Base-by-base conservation (phyloP, 2,329 filamentous ascomycete genomes). In the Chaetomiaceae sp. region DNA sequence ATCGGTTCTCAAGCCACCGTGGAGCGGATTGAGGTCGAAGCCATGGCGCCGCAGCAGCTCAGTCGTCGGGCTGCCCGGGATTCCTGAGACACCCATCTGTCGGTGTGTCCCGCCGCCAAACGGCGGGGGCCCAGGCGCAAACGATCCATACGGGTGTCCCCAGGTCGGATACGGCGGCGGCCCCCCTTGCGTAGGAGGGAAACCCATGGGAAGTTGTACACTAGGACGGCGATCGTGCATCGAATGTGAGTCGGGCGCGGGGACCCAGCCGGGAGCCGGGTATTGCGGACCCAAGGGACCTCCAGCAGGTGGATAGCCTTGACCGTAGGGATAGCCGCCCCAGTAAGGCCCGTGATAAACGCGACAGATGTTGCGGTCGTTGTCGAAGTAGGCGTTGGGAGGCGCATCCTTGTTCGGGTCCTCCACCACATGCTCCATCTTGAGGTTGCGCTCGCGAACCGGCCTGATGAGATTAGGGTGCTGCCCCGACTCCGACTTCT, bases 321-420 rank as follows among this genome's bases (percentile, higher is more conserved):
- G 59, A 1, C 67, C 67, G 19, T 67, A 63, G 19, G 72, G 69
- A 51, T 76, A 76, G 4, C 76, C n/a, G n/a, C n/a, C 76, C 56
- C 78, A 81, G 1, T 67, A 64, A 3, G 72, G 70, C 0, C 77
- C 78, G 51, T 81, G 73, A 51, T 81, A 81, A 20, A 81, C 71
- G 12, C 76, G 73, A 40, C 78, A 66, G 17, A 77, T 61, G 26
- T 75, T 72, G 51, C 71, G 68, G 37, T 68, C 65, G n/a, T 65
- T 58, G 54, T 82, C 77, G 55, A 73, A 75, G 56, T 76, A 82
- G 34, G 78, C 75, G 55, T 82, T 83, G 11, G 78, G 79, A 2
- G 68, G 67, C 8, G 78, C 78, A 51, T 81, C 77, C 35, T 70
- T 63, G 3, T 66, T 64, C 1, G 61, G 64, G 30, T 56, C 48